phyloP scores from a whole-genome alignment of 2,329 filamentous ascomycete genomes.

The Clarireedia sp. region DNA sequence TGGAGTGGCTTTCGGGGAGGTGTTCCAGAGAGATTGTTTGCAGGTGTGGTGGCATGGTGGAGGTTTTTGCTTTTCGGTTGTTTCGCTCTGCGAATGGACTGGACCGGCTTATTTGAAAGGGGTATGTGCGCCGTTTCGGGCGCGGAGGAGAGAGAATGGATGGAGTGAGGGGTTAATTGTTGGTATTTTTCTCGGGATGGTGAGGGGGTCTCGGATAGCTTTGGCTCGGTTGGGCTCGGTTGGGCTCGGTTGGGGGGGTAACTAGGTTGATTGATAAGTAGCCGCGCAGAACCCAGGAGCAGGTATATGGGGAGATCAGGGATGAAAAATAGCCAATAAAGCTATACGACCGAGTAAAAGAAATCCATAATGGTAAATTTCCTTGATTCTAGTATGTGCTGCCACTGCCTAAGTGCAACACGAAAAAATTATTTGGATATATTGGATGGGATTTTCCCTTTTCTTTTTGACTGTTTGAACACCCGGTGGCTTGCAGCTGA shows the following conservation, averaged over 20 bases:
- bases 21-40: slow-evolving; percentile 69
- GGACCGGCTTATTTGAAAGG: neutral
- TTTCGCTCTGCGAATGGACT: neutral
- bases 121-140: neutral
- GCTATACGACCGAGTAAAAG: too few species aligned
- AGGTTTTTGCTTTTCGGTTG: neutral
- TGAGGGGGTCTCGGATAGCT: neutral
- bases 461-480: neutral
- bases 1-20: slow-evolving; percentile 55
- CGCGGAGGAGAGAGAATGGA: too few species aligned
- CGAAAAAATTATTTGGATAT: neutral
- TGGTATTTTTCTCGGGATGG: neutral
- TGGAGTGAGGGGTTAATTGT: too few species aligned
- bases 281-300: too few species aligned
- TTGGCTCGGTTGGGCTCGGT: neutral
- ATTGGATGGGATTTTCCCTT: neutral
- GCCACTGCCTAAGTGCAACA: too few species aligned
- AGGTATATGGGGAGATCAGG: too few species aligned
- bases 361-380: too few species aligned
- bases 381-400: neutral
- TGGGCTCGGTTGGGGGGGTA: neutral
- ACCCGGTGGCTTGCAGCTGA: neutral
- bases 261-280: too few species aligned
- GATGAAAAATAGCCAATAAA: too few species aligned
- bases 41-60: slow-evolving; percentile 32